Evolutionary conservation across 2,329 filamentous ascomycete species (phyloP).

Genomic region (Sporothrix schenckii): DNA sequence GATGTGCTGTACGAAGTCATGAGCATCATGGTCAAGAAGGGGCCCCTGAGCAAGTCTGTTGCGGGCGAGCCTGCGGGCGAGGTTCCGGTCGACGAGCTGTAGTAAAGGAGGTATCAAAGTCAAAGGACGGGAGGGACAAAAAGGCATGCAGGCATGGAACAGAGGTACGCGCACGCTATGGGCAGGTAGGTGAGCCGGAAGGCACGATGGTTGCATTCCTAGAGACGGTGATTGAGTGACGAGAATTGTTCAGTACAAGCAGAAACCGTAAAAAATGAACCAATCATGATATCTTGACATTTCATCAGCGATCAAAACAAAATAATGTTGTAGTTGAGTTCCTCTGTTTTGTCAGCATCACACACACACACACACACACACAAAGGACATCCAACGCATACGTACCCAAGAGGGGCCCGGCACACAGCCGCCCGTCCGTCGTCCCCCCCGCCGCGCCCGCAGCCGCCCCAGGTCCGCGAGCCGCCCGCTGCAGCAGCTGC

Average conservation of each 20-base stretch:
- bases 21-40: constrained; percentile 80
- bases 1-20: constrained; percentile 76
- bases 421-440: constrained; percentile 28
- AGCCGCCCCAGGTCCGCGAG: constrained; percentile 30
- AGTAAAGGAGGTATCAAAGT: neutral
- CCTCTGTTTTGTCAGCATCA: constrained; percentile 10
- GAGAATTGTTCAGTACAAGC: neutral
- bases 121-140: neutral
- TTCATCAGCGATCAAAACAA: constrained; percentile 16
- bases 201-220: neutral
- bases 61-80: neutral
- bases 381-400: neutral
- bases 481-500: constrained; percentile 21
- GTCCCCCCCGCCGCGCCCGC: constrained; percentile 24
- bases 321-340: constrained; percentile 31
- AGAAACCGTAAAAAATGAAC: neutral
- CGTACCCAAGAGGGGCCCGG: constrained; percentile 21
- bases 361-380: no score
- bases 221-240: neutral
- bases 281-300: no score
- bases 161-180: neutral
- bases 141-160: no score
- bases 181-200: neutral
- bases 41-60: constrained; percentile 58
- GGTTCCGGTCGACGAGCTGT: neutral